Evolutionary conservation across 1,139 yeast species (phyloP).

Genomic region (Geotrichum restrictum): DNA sequence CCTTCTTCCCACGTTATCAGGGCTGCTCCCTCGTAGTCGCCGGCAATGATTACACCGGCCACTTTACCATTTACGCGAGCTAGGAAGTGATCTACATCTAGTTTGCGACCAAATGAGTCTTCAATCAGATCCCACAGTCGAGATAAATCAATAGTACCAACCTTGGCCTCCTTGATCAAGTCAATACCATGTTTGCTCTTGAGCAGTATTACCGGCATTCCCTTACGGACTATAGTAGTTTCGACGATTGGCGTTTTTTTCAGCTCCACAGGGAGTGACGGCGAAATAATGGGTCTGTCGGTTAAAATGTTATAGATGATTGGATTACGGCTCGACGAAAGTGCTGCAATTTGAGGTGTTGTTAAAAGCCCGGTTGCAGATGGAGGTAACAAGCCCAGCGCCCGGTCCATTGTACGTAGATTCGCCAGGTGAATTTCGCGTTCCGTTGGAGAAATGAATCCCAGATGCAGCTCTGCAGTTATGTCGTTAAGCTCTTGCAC

Average conservation of each 20-base stretch:
- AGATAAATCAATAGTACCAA: constrained; percentile 51
- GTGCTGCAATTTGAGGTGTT: constrained; percentile 46
- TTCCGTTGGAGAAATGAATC: constrained; percentile 45
- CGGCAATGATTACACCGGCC: constrained; percentile 78
- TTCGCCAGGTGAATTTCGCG: constrained; percentile 55
- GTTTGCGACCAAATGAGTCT: constrained; percentile 68
- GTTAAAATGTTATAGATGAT: constrained; percentile 83
- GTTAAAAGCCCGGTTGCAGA: constrained; percentile 53
- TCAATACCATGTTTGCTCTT: constrained; percentile 42
- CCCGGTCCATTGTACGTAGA: constrained; percentile 50
- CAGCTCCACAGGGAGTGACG: constrained; percentile 71
- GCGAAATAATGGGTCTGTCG: constrained; percentile 87
- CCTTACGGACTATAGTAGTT: constrained; percentile 78
- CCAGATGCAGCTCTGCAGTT: constrained; percentile 55
- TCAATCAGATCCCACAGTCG: constrained; percentile 62
- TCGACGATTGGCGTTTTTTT: constrained; percentile 58
- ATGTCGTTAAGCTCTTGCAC: constrained; percentile 76
- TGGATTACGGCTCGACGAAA: constrained; percentile 54
- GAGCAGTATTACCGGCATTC: constrained; percentile 59
- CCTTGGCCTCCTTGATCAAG: constrained; percentile 45
- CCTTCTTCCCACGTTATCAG: constrained; percentile 71
- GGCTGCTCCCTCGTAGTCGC: constrained; percentile 95
- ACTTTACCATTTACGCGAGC: constrained; percentile 58
- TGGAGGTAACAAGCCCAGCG: constrained; percentile 44
- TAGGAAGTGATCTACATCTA: constrained; percentile 65